Base-by-base conservation (phyloP, 106 monocot species). In the Ottelia alismoides region DNA sequence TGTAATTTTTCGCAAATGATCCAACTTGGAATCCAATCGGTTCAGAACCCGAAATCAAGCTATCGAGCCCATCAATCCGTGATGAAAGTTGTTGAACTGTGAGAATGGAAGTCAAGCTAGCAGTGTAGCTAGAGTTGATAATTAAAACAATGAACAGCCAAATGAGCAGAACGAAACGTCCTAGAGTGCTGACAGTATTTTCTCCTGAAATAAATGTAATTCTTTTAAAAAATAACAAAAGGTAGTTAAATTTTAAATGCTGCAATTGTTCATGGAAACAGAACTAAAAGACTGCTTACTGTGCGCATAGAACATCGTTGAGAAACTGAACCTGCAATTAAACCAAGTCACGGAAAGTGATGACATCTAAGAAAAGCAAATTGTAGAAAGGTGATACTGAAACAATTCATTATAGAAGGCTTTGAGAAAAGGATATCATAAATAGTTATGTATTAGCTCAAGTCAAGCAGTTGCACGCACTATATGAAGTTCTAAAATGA, bases 71-170 rank as follows among this genome's bases (percentile, higher is more conserved):
- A 35, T 52, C 12, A 22, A 63, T 51, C 14, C 14, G 31, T 24
- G 63, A 27, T 50, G 52, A 63, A 12, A 63, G 31, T 16, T 63
- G 51, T 25, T 63, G 68, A 12, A 68, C 58, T 22, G 68, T 68
- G 19, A 68, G 50, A 19, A 68, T 68, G 27, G 68, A 68, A n/a
- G 68, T 68, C 51, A 68, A 43, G 40, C 68, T 68, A 0, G 68
- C 68, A 1, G 51, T 58, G 68, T 68, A 68, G 10, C 59, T 68
- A 25, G 58, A 51, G 9, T 51, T 20, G 16, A 68, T 9, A 20
- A 68, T 68, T 4, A 68, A 24, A 3, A 68, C 49, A 30, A 68
- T 51, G 30, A 68, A 68, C n/a, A 68, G 47, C 68, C 68, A 68
- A 31, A 68, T 50, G 11, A 68, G 40, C 51, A 68, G 25, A 11